Base-by-base conservation (phyloP, 148 eudicot genomes). In the Camellia sinensis region DNA sequence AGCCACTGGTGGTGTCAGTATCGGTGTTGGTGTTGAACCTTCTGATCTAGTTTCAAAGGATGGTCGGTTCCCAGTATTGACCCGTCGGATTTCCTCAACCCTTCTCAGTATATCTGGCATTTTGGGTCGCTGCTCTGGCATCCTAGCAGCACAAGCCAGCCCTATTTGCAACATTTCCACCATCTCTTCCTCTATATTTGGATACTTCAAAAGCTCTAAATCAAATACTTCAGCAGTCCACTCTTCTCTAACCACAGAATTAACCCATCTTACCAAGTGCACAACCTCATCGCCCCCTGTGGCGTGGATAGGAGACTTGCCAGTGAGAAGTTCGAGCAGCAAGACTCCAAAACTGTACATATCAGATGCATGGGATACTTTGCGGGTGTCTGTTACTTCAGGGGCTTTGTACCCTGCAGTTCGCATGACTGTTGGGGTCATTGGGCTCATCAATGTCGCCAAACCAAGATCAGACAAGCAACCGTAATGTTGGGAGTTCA, bases 221-320 rank as follows among this genome's bases (percentile, higher is more conserved):
- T 94, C 98, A 79, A 94, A 94, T 15, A 94, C 98, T 82, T 94
- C 98, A 21, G 91, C 91, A 0, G 98, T 94, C 98, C 98, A 94
- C 84, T 94, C 98, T 79, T 94, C 98, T 67, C 93, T 84, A 12
- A 94, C 97, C 14, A 94, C 97, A 9, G 97, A 92, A 48, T 88
- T 81, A 52, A 94, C 97, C 98, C 98, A 94, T 81, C 89, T 83
- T 0, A 94, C 98, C 50, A 94, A 69, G 77, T 85, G 85, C 43
- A 82, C 81, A 1, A 85, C 91, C 67, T 94, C 95, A 3, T 83
- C 90, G n/a, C 85, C 80, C 1, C 82, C 79, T 1, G 83, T 63
- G 11, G 83, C 67, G 14, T 82, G 70, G 8, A 86, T 75, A 5
- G 98, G 93, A 2, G 90, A 84, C 80, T 86, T 94, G 3, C 95